Base-by-base conservation (phyloP, 805 yeast species). In the Pichia nanzhaoensis region DNA sequence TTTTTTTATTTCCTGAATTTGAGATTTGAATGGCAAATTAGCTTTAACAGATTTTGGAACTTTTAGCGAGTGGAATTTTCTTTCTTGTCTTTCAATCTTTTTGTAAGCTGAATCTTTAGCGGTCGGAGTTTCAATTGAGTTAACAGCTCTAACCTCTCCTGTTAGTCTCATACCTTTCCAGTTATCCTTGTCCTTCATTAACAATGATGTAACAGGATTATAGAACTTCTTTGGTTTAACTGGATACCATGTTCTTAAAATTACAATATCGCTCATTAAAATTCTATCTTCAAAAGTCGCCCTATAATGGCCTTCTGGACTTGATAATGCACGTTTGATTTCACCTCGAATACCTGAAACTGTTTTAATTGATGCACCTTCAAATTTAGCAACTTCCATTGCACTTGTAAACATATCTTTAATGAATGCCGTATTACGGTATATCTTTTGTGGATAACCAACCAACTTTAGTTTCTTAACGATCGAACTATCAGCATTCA, bases 341-440 rank as follows among this genome's bases (percentile, higher is more conserved):
- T 93, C 98, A 65, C 99, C 99, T 55, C 99, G 74, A 47, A 93
- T 88, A 49, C 99, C 99, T 7, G 96, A 86, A 4, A 93, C 99
- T 0, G 99, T 95, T 64, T 89, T 84, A 60, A 93, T 89, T 38
- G 89, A 82, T 0, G 99, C 99, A 47, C 99, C 99, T 69, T 93
- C 99, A 60, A 93, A 93, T 62, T 89, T 86, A 34, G 98, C 98
- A 46, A 91, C 96, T 67, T 93, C 99, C 66, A 93, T 72, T 0
- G 95, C 77, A 48, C 93, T 82, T 22, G 84, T 73, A 64, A 93
- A 93, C 99, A 93, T 93, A 58, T 91, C 97, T 66, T 88, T 91
- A 59, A 93, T 83, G 63, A 95, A 93, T 1, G 99, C 99, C 4
- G 99, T 93, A 67, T 93, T 93, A 60, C 88, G 82, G 78, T 83